phyloP scores from a whole-genome alignment of 1,284 basidiomycete genomes.

The Irpex sp. region DNA sequence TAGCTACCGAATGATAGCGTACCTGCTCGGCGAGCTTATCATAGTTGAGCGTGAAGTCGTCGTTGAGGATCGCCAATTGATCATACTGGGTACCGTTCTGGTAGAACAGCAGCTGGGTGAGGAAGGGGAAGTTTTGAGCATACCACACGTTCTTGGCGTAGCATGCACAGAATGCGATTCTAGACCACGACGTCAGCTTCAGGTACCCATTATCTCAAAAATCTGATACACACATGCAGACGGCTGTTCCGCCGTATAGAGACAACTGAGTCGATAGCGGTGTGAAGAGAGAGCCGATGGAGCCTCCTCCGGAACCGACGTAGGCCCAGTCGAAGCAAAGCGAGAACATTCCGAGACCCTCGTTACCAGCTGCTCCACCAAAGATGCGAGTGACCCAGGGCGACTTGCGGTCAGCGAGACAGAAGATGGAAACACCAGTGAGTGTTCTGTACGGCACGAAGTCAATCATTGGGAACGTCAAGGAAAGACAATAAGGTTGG shows the following conservation, averaged over 20 bases:
- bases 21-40: constrained; percentile 22
- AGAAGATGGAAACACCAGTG: constrained; percentile 57
- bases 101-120: constrained; percentile 39
- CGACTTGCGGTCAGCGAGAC: constrained; percentile 48
- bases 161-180: constrained; percentile 17
- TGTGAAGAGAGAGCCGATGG: constrained; percentile 16
- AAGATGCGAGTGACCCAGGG: constrained; percentile 59
- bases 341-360: constrained; percentile 45
- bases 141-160: constrained; percentile 32
- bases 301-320: constrained; percentile 31
- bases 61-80: constrained; percentile 36
- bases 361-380: constrained; percentile 43
- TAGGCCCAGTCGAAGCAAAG: constrained; percentile 59
- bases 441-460: constrained; percentile 34
- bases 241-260: constrained; percentile 25
- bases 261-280: constrained; percentile 22
- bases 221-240: constrained; percentile 21
- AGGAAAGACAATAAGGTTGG: constrained; percentile 2
- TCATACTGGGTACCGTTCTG: constrained; percentile 36
- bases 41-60: constrained; percentile 25
- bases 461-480: neutral
- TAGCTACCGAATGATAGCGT: neutral
- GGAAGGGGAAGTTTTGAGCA: constrained; percentile 38
- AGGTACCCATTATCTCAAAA: neutral
- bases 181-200: neutral